Evolutionary conservation across 78 protist genomes (phyloP), one percentile per base, ranked within the genome.

Genomic region (Capsaspora owczarzaki): DNA sequence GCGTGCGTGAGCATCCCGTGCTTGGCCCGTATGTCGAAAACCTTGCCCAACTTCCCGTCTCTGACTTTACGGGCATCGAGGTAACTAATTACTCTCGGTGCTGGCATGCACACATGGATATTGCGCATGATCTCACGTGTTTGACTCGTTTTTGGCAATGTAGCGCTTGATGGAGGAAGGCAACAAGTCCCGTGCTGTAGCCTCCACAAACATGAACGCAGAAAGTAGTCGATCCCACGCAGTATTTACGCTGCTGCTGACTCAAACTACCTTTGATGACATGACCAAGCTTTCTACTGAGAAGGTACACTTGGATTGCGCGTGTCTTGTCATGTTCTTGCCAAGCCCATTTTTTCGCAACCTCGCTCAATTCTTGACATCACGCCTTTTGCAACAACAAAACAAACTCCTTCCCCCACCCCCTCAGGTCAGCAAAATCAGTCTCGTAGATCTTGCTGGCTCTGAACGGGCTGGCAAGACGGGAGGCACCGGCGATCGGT

Each of bases 161-260:
- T n/a, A 56, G 66, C 33, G 33, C n/a, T 16, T 56, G 20, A 16
- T 56, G 66, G 12, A 16, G 66, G 66, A 56, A 25, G 92, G 92
- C 72, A 78, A 60, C 70, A 14, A 23, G 38, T 82, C 35, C 2
- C 86, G 95, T 0, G 84, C 84, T 4, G 80, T 89, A n/a, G 93
- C 89, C 1, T 41, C 84, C 46, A 92, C 95, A 20, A 74, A 81
- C 56, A 89, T 92, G 93, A 92, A 92, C 86, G 87, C 85, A 2
- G 79, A 83, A 14, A 33, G 74, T 38, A 78, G 86, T 0, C 84
- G 95, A 1, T 68, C 91, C 53, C 95, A 92, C 51, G 68, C 91
- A 43, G 51, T 92, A 23, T 84, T 92, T 63, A 37, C 81, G 16
- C 71, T 92, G 41, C 0, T n/a, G 27, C 33, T 84, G 35, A 27